Percentiles rank a stretch among this genome's conserved stretches.
phyloP scores from a whole-genome alignment of 768 basidiomycete genomes.

The Cyclocybe cylindracea region DNA sequence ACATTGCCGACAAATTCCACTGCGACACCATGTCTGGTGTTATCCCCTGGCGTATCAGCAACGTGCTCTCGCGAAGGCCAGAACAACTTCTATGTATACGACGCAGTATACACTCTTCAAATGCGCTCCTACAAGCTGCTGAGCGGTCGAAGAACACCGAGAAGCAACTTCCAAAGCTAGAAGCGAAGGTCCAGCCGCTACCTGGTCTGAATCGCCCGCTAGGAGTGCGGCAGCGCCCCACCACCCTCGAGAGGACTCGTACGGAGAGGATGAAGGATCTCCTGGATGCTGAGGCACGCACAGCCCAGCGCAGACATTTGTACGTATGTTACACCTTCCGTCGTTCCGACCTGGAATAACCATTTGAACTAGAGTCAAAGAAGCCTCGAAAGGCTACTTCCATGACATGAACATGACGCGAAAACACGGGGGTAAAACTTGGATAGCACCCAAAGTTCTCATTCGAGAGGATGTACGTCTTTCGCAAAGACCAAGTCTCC shows the following conservation, averaged over 20 bases:
- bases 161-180: conserved; percentile 3
- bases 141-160: conserved; percentile 1
- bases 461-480: conserved; percentile 85
- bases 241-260: conserved; percentile 56
- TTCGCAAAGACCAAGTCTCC: background rate
- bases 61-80: conserved; percentile 5
- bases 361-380: conserved; percentile 39
- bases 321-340: conserved; percentile 25
- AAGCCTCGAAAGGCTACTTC: conserved; percentile 81
- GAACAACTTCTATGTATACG: conserved; percentile 7
- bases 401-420: conserved; percentile 79
- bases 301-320: conserved; percentile 71
- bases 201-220: conserved; percentile 62
- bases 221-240: conserved; percentile 73
- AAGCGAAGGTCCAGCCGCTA: conserved; percentile 23
- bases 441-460: conserved; percentile 87
- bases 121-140: conserved; percentile 10
- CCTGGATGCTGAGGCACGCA: conserved; percentile 68
- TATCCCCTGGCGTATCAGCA: conserved; percentile 14
- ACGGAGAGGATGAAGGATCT: conserved; percentile 66
- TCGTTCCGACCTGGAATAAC: background rate
- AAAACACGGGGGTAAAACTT: conserved; percentile 88
- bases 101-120: conserved; percentile 17
- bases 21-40: conserved; percentile 12
- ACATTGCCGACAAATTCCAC: conserved; percentile 3